Evolutionary conservation across 495 filamentous ascomycete species (phyloP), one percentile per base, ranked within the genome.

Genomic region (Penicillium taxi): DNA sequence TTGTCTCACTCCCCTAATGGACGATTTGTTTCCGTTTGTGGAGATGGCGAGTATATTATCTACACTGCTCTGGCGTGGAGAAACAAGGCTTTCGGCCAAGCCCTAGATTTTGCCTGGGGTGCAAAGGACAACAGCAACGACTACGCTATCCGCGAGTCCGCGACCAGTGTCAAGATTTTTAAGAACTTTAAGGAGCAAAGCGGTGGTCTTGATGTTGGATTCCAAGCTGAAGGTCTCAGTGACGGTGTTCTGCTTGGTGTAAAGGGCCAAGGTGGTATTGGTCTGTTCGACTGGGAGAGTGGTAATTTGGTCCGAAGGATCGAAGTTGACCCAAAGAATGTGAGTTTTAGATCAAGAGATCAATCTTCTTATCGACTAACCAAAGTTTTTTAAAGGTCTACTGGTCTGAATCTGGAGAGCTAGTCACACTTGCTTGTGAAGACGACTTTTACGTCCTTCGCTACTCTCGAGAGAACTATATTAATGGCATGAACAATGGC

Each of bases 61-160:
- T 98, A 98, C 66, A 99, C 91, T 9, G 88, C 91, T 42, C 74
- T 96, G 30, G 91, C 91, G 6, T 94, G 93, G 78, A 79, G 91
- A 54, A 96, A 99, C 65, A 95, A 96, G 68, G 86, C 87, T 6
- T 99, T 96, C 52, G 91, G 91, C 5, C 83, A 84, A 22, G 91
- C 88, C 8, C 67, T 96, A 23, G 91, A 99, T 59, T 99, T 99
- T 55, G 87, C 84, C 9, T 99, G 91, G 91, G 93, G 85, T 2
- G 84, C 85, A 13, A 96, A 95, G 61, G 93, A 96, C 29, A 94
- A 96, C 66, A 94, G 86, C 58, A 96, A 95, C 58, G 93, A 99
- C 52, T 96, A 91, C 47, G 91, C 91, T 26, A 96, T 99, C 48
- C 79, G 91, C 12, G 91, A 96, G 59, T 95, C 87, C 7, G 58